phyloP scores from a whole-genome alignment of 495 filamentous ascomycete genomes.

The Talaromyces nanjingensis region DNA sequence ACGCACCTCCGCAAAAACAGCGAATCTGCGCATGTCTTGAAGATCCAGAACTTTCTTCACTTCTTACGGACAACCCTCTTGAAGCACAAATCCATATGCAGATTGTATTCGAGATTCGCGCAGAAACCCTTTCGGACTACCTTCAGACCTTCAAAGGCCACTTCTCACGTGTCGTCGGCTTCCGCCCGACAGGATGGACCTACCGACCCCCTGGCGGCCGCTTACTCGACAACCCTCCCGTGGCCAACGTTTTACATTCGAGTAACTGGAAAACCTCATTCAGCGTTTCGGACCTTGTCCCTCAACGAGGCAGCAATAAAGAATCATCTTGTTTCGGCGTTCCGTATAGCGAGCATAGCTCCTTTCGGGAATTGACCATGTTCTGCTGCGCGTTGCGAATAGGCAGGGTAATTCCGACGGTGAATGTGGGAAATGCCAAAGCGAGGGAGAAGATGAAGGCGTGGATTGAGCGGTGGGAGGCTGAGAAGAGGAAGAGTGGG shows the following conservation, averaged over 20 bases:
- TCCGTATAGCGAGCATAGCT: constrained; percentile 92
- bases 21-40: constrained; percentile 78
- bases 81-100: constrained; percentile 98
- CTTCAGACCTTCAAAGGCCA: constrained; percentile 65
- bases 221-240: constrained; percentile 55
- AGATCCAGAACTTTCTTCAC: constrained; percentile 68
- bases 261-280: constrained; percentile 68
- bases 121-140: constrained; percentile 84
- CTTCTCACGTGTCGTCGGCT: constrained; percentile 83
- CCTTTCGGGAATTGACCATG: constrained; percentile 87
- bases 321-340: constrained; percentile 81
- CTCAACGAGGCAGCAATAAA: constrained; percentile 70
- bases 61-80: constrained; percentile 70
- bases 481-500: constrained; percentile 76
- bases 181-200: constrained; percentile 88
- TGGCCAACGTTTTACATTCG: constrained; percentile 64
- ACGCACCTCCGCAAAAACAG: constrained; percentile 72
- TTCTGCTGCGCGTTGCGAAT: constrained; percentile 85
- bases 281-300: constrained; percentile 54
- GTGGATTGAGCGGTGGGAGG: constrained; percentile 84
- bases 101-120: constrained; percentile 80
- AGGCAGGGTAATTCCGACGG: constrained; percentile 84
- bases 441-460: constrained; percentile 75
- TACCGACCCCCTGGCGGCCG: constrained; percentile 66
- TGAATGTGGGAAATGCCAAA: constrained; percentile 75